Evolutionary conservation across 768 basidiomycete species (phyloP), one percentile per base, ranked within the genome.

Genomic region (Boletus subparvulus): DNA sequence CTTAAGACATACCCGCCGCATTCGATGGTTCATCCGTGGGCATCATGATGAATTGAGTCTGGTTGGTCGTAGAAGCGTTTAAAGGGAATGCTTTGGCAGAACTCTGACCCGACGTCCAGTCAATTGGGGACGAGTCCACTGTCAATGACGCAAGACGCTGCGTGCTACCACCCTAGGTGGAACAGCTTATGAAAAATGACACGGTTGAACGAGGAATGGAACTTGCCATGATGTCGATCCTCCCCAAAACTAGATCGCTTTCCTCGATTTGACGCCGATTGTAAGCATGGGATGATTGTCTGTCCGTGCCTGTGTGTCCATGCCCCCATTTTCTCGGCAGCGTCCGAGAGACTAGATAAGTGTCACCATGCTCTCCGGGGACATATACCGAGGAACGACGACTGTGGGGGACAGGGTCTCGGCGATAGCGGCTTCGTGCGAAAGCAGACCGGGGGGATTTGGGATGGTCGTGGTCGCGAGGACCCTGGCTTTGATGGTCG

Each of bases 141-240:
- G 39, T 47, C 19, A 67, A 49, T 0, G 69, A 73, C 13, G 62
- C 65, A 30, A 71, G 52, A 33, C 61, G 67, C 46, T 59, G 58
- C 16, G 33, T 26, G 3, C 28, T 19, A 43, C 43, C 33, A 43
- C 42, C 50, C 64, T 66, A 26, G n/a, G 30, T 12, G 12, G 10
- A 49, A 36, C 13, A 12, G 24, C 10, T 44, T 6, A 16, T 59
- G 33, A 55, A 36, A 17, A 52, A 39, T 10, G 58, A 54, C 33
- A 54, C 48, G 64, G 55, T 40, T 14, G 28, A 41, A 36, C 17
- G 13, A 32, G 37, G 33, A 53, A 32, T 37, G 46, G 12, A 13
- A 72, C 78, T 50, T 58, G 78, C 84, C 73, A 81, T 69, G 56
- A 86, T 78, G 58, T 80, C 75, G 46, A 85, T 69, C 4, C 55